Conservation (phyloP, 768 basidiomycete genomes). For the Chiua virens region DNA sequence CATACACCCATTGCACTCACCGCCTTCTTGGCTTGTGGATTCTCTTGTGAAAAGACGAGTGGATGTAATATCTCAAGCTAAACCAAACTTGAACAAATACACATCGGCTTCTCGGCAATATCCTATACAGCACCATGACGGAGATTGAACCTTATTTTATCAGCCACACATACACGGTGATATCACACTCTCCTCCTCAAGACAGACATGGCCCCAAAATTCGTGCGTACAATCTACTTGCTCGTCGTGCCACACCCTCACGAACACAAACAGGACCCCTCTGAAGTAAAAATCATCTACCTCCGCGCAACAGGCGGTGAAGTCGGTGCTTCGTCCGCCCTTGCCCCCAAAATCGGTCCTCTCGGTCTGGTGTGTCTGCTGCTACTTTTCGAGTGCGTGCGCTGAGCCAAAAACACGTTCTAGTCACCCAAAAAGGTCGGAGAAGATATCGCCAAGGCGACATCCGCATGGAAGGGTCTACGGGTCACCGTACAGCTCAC, state of each 20-base stretch:
- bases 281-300: slow-evolving; percentile 98
- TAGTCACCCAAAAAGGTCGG: slow-evolving; percentile 99
- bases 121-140: slow-evolving; percentile 61
- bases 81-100: slow-evolving; percentile 41
- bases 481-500: slow-evolving; percentile 98
- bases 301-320: slow-evolving; percentile 98
- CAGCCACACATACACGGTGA: slow-evolving; percentile 17
- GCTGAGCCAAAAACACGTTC: slow-evolving; percentile 10
- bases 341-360: slow-evolving; percentile 99
- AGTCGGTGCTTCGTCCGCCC: slow-evolving; percentile 96
- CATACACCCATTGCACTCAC: slow-evolving; percentile 74
- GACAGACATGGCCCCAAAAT: slow-evolving; percentile 70
- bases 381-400: neutral
- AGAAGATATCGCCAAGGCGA: slow-evolving; percentile 99
- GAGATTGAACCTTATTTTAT: slow-evolving; percentile 53
- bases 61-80: neutral
- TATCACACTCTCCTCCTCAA: slow-evolving; percentile 16
- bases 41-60: neutral
- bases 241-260: slow-evolving; percentile 1
- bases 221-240: slow-evolving; percentile 45
- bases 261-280: slow-evolving; percentile 74
- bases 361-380: slow-evolving; percentile 84
- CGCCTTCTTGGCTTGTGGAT: slow-evolving; percentile 30
- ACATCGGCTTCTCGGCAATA: slow-evolving; percentile 19
- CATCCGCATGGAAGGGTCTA: slow-evolving; percentile 98